These are phyloP conservation scores for Mortierella sp. DNA, from an alignment of 371 early-diverging fungal genomes.

Conservation along the genomic window DNA sequence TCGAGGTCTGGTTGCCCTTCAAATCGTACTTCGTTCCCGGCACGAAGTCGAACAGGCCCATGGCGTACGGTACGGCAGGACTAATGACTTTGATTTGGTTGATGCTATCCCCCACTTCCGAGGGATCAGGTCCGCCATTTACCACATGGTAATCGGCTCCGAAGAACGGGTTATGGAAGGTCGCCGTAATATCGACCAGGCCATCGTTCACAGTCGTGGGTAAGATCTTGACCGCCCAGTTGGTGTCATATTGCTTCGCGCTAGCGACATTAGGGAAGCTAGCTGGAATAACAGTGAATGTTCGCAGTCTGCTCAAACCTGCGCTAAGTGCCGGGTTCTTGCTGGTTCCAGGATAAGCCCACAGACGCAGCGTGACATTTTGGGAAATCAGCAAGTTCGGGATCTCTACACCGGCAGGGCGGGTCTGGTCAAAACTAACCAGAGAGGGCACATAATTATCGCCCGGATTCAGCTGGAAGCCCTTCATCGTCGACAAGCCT, in stretches of 20 bases:
- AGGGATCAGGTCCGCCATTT: background rate
- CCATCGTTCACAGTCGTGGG: slow-evolving; percentile 12
- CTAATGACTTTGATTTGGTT: too few relatives aligned
- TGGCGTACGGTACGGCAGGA: background rate
- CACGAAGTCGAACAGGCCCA: background rate
- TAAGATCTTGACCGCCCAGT: slow-evolving; percentile 9
- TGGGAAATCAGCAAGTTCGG: background rate
- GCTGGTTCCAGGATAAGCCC: background rate
- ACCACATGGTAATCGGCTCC: background rate
- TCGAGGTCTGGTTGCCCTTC: background rate
- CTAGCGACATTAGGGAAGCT: background rate
- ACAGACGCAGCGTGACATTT: background rate
- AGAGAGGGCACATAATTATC: background rate
- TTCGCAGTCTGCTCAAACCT: slow-evolving; percentile 3
- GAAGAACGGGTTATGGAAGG: slow-evolving; percentile 9
- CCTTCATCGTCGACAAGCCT: background rate
- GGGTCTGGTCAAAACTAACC: background rate
- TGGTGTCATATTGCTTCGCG: background rate
- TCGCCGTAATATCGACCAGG: background rate
- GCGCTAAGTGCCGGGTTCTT: slow-evolving; percentile 24
- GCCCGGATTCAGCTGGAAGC: slow-evolving; percentile 13
- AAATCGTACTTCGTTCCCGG: background rate
- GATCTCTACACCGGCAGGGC: background rate
- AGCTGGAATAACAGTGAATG: background rate
- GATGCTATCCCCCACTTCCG: too few relatives aligned